A percentile compares a stretch with the other conserved stretches of the same genome.
Evolutionary conservation across 345 rosid species (phyloP).

Genomic region (Chamaenerion angustifolium): DNA sequence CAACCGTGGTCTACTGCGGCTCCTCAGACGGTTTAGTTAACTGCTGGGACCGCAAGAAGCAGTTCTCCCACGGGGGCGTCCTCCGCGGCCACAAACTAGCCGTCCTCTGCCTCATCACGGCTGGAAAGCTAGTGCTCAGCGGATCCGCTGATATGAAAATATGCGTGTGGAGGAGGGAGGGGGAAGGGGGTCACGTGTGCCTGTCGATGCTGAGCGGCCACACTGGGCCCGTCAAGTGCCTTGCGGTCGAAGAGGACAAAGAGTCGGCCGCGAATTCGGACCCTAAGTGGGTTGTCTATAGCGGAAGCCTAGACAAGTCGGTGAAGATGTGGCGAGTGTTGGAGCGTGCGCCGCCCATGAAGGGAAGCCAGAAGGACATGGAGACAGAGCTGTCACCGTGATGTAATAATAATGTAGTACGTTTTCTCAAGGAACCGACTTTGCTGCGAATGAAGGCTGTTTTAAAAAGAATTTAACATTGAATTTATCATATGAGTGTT

Average conservation of each 20-base stretch:
- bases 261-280: slow-evolving; percentile 26
- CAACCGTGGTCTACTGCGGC: slow-evolving; percentile 53
- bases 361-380: slow-evolving; percentile 1
- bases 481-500: no score
- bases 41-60: slow-evolving; percentile 53
- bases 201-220: slow-evolving; percentile 61
- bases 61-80: slow-evolving; percentile 47
- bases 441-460: no score
- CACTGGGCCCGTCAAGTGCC: slow-evolving; percentile 77
- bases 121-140: slow-evolving; percentile 57
- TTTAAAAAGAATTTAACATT: no score
- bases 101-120: slow-evolving; percentile 52
- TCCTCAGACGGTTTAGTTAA: slow-evolving; percentile 83
- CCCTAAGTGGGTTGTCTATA: slow-evolving; percentile 63
- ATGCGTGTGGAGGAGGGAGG: slow-evolving; percentile 63
- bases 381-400: neutral
- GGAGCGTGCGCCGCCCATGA: slow-evolving; percentile 36
- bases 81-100: slow-evolving; percentile 72
- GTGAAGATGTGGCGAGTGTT: slow-evolving; percentile 83
- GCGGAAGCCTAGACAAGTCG: slow-evolving; percentile 87
- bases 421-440: no score
- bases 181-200: slow-evolving; percentile 32
- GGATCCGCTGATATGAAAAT: slow-evolving; percentile 84
- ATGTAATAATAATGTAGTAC: no score
- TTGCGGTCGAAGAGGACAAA: slow-evolving; percentile 55